Base-by-base conservation (phyloP, 257 asterid genomes). In the Solanum sejunctum region DNA sequence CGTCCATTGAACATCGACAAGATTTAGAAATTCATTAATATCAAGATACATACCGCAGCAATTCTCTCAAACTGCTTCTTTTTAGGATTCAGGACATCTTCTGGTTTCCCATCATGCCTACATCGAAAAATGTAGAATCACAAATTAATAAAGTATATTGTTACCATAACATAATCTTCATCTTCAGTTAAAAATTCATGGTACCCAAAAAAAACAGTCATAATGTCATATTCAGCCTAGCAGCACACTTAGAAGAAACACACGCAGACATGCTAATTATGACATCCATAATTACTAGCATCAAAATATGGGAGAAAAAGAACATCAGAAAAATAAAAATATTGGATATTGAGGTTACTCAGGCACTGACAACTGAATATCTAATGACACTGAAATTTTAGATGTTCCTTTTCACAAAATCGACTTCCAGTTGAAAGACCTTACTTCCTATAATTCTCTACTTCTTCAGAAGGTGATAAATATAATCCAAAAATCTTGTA, bases 11-110 rank as follows among this genome's bases (percentile, higher is more conserved):
- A 51, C 23, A 51, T 23, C 8, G 6, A 77, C 63, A 77, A 52
- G 63, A 77, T 23, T 51, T 51, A 77, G 6, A 16, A 16, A 77
- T 51, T 5, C 43, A 16, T 28, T 15, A 26, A 71, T 12, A 15
- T 26, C 64, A 51, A 81, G 83, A 71, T 64, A 79, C 91, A 39
- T 93, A 95, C 98, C 92, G 92, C 95, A 54, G 98, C 89, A 85
- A 96, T 93, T 92, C 95, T 96, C 71, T 96, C 99, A 85, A 96
- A 87, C 88, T 96, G 99, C 86, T 95, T 96, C 97, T 96, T 96
- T 86, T 96, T 96, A n/a, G 99, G 99, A 90, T 93, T 96, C 84
- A 96, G 87, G 21, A 96, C 95, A 69, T 93, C 98, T 87, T 96
- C 99, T 72, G 99, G 98, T 88, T 91, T 93, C 26, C 97, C 98